Conservation (phyloP, 257 asterid species). For the Solanum rostratum region DNA sequence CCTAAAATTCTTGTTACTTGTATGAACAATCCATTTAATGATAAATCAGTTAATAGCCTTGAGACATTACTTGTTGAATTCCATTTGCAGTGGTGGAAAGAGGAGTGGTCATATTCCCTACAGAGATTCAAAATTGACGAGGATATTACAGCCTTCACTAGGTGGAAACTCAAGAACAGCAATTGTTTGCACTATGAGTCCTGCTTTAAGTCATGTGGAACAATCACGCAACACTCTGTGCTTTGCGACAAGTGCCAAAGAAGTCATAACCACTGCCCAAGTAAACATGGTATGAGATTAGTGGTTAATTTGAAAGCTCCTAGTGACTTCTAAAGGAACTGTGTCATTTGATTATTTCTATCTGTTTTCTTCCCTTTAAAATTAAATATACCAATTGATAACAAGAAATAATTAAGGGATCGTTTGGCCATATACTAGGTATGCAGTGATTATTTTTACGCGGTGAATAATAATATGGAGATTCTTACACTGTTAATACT, state of each 20-base stretch:
- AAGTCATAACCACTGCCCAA: slow-evolving; percentile 80
- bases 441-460: not conserved
- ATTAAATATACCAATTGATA: not conserved
- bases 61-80: not conserved
- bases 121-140: slow-evolving; percentile 84
- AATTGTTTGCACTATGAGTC: slow-evolving; percentile 89
- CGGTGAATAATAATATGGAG: not conserved
- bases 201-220: slow-evolving; percentile 88
- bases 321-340: not conserved
- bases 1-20: not conserved
- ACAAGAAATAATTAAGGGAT: not conserved
- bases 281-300: slow-evolving; percentile 73
- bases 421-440: not conserved
- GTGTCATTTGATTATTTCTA: not conserved
- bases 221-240: slow-evolving; percentile 83
- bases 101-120: slow-evolving; percentile 76
- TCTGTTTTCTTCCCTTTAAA: not conserved
- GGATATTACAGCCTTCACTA: slow-evolving; percentile 85
- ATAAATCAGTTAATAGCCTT: not conserved
- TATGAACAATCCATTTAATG: not conserved
- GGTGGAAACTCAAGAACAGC: slow-evolving; percentile 99
- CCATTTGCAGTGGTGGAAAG: slow-evolving; percentile 55
- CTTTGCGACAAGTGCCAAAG: slow-evolving; percentile 93
- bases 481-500: not conserved
- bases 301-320: not conserved